Evolutionary conservation across 345 rosid genomes (phyloP), one percentile per base, ranked within the genome.

Genomic region (Hibiscus tridactylites): DNA sequence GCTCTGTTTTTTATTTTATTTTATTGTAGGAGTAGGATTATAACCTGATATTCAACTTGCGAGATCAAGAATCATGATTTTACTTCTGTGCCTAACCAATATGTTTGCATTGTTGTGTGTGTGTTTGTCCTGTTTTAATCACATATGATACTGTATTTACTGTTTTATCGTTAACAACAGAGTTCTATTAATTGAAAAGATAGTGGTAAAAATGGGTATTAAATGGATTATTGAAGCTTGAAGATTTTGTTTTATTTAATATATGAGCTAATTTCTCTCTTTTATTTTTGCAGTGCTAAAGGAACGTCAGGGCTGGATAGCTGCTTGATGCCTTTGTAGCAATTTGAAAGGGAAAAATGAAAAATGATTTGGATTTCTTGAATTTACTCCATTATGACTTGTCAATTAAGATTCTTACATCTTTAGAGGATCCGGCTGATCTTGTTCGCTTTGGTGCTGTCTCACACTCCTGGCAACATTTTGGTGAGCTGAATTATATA

Each of bases 381-480:
- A 71, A 77, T 28, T 74, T 37, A 50, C 87, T 95, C 46, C 81
- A 79, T 26, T 2, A 19, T 4, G 96, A 90, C 74, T 75, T 70
- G 81, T 84, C 82, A 0, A 12, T 79, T 37, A 72, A 83, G 24
- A 85, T 96, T 63, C 79, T 96, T 13, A 62, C 68, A 57, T 77
- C 74, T 74, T 83, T 89, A 62, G 90, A 84, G 12, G 90, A 89
- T 71, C 85, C 86, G 46, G 71, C 89, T 61, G 99, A 92, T 83
- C 77, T 91, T 79, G 84, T 85, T 61, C 85, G 87, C 75, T 86
- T 80, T 39, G 78, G 90, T 79, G 81, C 81, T 46, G 93, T 88
- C 67, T 96, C 99, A 15, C 88, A 72, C 46, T 73, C 77, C 4
- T 96, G 96, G 96, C 84, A 86, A 47, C 62, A 71, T 5, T 88